Base-by-base conservation (phyloP, 306 rosid genomes). In the Trifolium repens region DNA sequence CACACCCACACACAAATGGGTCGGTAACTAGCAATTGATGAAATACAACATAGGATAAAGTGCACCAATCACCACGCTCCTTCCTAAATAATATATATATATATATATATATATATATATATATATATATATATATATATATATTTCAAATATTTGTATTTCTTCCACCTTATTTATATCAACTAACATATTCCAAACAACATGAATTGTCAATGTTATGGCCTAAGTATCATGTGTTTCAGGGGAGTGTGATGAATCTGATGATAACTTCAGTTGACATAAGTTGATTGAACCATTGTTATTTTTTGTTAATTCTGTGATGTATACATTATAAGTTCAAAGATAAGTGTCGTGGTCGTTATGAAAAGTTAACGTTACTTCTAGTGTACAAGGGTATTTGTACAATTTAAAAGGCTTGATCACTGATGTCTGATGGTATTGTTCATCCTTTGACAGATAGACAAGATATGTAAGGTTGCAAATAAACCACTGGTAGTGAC, bases 401-500 rank as follows among this genome's bases (percentile, higher is more conserved):
- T 67, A 16, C 60, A 17, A 30, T 68, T 39, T 44, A 66, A 46
- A 77, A 79, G 70, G 62, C 66, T 76, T 75, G 82, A 72, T 74
- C 72, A 71, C 70, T 9, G 59, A 44, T 53, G 72, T 67, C 67
- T 9, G 59, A 39, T 47, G 72, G 15, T 69, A 54, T 66, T 11
- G 72, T 84, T 65, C 54, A 53, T 84, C 37, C 58, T 78, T 72
- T 75, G 78, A 66, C 93, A 91, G 98, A 80, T 91, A 34, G 88
- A 91, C 90, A 91, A 91, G 91, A 90, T 94, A 69, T 91, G 98
- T 17, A 90, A 85, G 83, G 98, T 91, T 73, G 96, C 98, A 67
- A 94, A 80, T 80, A 94, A 91, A 79, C 98, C 98, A 61, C 90
- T 94, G 9, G 98, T 94, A 52, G 97, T 94, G 84, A 94, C 96